Conservation (phyloP, 108 stramenopile species). For the Poteriospumella lacustris region DNA sequence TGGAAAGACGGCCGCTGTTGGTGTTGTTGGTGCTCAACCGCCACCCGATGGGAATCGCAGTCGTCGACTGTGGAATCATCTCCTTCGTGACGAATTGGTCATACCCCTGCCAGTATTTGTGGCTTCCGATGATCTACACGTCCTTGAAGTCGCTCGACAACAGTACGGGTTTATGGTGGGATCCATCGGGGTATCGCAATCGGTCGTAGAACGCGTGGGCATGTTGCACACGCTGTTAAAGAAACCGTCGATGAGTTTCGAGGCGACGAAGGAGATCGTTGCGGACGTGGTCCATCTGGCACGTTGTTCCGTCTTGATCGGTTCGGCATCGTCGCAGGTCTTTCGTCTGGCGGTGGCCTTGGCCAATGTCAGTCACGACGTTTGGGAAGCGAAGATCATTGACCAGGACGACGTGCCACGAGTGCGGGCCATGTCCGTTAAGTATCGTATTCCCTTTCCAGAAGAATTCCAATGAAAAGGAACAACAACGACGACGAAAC, state of each 20-base stretch:
- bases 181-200: not conserved
- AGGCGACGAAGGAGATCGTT: constrained; percentile 4
- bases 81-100: not conserved
- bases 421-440: not conserved
- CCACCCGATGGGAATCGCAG: too few species aligned
- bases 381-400: not conserved
- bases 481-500: too few species aligned
- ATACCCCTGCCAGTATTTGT: not conserved
- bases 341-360: constrained; percentile 4
- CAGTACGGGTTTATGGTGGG: not conserved
- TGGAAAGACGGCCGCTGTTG: too few species aligned
- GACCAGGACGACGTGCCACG: not conserved
- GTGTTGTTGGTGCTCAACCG: not conserved
- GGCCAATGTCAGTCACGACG: not conserved
- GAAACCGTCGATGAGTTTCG: not conserved
- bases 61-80: too few species aligned
- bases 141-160: not conserved
- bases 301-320: not conserved
- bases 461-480: constrained; percentile 19
- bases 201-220: not conserved
- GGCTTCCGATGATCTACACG: not conserved
- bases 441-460: constrained; percentile 7
- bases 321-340: not conserved
- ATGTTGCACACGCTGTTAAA: not conserved
- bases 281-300: not conserved